Evolutionary conservation across 2,329 filamentous ascomycete species (phyloP).

Genomic region (Peltaster fructicola): DNA sequence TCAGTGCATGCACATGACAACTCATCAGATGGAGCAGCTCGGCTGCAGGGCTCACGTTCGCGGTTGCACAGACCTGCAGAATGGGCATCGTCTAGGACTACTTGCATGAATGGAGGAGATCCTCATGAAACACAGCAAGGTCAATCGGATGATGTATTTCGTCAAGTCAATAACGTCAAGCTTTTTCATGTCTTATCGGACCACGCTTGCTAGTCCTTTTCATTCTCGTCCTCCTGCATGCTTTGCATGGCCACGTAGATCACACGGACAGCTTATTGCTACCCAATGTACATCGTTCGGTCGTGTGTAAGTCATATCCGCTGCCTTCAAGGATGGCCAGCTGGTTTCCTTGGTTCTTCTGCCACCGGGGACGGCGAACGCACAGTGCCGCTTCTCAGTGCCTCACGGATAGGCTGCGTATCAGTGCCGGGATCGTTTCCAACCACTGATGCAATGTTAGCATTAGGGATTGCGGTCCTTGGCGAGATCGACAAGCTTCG

Average conservation of each 20-base stretch:
- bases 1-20: too few species aligned
- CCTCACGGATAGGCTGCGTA: conserved; percentile 9
- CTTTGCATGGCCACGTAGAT: conserved; percentile 1
- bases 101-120: too few species aligned
- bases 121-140: too few species aligned
- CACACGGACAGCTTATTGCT: conserved; percentile 1
- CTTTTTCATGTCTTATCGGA: background rate
- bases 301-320: background rate
- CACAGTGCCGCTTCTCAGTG: conserved; percentile 13
- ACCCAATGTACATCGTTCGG: background rate
- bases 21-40: too few species aligned
- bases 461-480: conserved; percentile 10
- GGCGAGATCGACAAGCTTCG: conserved; percentile 11
- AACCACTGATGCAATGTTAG: conserved; percentile 10
- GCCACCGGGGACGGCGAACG: conserved; percentile 12
- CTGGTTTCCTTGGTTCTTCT: conserved; percentile 12
- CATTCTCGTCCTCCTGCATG: background rate
- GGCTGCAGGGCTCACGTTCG: too few species aligned
- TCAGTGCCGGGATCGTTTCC: conserved; percentile 12
- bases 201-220: background rate
- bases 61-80: too few species aligned
- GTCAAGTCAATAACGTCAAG: background rate
- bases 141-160: conserved; percentile 2
- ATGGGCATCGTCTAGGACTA: too few species aligned
- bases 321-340: conserved; percentile 9